Percentiles rank a stretch among this genome's conserved stretches.
Conservation (phyloP, 345 rosid species). For the Luvunga scandens region DNA sequence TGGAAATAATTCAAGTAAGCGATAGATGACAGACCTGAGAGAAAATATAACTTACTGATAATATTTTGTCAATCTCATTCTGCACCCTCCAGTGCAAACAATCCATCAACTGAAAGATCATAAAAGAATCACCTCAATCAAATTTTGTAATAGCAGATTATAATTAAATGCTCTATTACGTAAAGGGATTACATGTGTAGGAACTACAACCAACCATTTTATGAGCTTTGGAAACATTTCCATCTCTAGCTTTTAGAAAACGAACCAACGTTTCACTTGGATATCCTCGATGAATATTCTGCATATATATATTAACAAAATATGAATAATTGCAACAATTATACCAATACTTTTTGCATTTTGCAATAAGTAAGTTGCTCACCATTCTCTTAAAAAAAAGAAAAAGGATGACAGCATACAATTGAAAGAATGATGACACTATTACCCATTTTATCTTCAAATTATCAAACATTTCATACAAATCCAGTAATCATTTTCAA, state of each 20-base stretch:
- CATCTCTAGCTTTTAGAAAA: constrained; percentile 73
- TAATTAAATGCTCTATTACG: background rate
- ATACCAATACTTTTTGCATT: too few relatives aligned
- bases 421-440: background rate
- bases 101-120: constrained; percentile 68
- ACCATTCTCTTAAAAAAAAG: too few relatives aligned
- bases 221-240: constrained; percentile 69
- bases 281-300: constrained; percentile 78
- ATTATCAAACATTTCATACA: background rate
- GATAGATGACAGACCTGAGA: background rate
- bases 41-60: constrained; percentile 51
- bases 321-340: background rate
- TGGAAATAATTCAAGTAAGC: background rate
- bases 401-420: background rate
- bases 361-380: too few relatives aligned
- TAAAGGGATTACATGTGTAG: background rate
- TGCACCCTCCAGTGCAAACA: constrained; percentile 85
- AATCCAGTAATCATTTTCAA: background rate
- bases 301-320: constrained; percentile 14
- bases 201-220: constrained; percentile 52
- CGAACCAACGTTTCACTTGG: constrained; percentile 52
- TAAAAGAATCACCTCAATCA: constrained; percentile 5
- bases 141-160: background rate
- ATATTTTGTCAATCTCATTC: constrained; percentile 74
- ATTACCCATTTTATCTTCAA: background rate